Base-by-base conservation (phyloP, 192 early-diverging fungal genomes). In the Backusella tuberculispora region DNA sequence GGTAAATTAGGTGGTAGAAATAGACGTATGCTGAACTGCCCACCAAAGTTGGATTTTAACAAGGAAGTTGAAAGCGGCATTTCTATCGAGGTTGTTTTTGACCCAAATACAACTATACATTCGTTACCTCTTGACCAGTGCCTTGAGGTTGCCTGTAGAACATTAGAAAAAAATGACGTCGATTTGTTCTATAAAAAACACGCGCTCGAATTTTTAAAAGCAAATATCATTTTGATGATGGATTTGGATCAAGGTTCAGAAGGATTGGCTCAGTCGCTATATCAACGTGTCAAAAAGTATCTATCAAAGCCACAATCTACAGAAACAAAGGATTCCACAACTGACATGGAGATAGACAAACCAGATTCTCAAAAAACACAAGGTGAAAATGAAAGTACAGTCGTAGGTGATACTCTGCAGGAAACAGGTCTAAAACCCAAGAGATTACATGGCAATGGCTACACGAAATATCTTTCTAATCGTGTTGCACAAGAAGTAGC, bases 1-100 rank as follows among this genome's bases (percentile, higher is more conserved):
- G 98, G 98, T 9, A 99, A 99, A 79, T 89, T 99, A 38, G 98
- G 98, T n/a, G 98, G 98, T 2, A 84, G 96, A 29, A 99, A 99
- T 81, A 88, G 97, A 53, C 84, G 94, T 41, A 90, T 96, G 86
- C 82, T 99, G 21, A 88, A 90, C 66, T 90, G 90, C 44, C 89
- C 92, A 17, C 88, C 89, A 43, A 82, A 85, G 43, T 80, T 92
- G 38, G 66, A 78, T 26, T 79, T 80, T 53, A 73, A 79, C 9
- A 63, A 76, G 12, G 83, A 83, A 38, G 77, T 81, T 9, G 86
- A 90, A 64, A 80, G 72, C 64, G 90, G 87, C 29, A 74, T 94
- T 50, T 89, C 92, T 45, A 60, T 90, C 37, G 81, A 84, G 50
- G 71, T 94, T 43, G 72, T 83, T 29, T 93, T 94, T 77, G 85